Conservation (phyloP, 441 rosid species). For the Daphne laureola region DNA sequence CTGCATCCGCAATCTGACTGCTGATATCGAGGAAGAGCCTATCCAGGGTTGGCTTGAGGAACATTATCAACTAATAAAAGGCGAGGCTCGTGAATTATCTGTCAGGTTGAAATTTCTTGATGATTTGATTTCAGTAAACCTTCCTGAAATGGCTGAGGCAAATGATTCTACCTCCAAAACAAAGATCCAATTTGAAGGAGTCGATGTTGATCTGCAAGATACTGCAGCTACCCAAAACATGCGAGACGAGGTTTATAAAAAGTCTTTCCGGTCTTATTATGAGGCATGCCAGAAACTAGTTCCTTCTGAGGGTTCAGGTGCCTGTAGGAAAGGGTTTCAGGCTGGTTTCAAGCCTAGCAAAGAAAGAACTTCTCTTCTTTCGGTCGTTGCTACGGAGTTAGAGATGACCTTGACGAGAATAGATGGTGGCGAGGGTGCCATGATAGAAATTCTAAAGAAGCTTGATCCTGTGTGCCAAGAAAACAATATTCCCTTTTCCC, state of each 20-base stretch:
- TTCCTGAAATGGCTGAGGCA: constrained; percentile 51
- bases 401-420: constrained; percentile 73
- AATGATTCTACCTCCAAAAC: constrained; percentile 44
- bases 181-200: constrained; percentile 47
- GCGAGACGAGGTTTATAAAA: constrained; percentile 63
- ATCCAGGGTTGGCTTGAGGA: constrained; percentile 99
- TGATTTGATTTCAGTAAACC: constrained; percentile 43
- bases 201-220: constrained; percentile 59
- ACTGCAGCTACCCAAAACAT: constrained; percentile 47
- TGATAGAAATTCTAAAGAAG: constrained; percentile 79
- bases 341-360: constrained; percentile 87
- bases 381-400: constrained; percentile 82
- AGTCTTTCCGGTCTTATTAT: constrained; percentile 80
- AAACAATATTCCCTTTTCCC: constrained; percentile 86
- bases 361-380: constrained; percentile 72
- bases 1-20: constrained; percentile 65
- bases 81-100: constrained; percentile 88
- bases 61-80: constrained; percentile 78
- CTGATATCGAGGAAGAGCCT: constrained; percentile 99
- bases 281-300: constrained; percentile 78
- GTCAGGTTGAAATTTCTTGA: constrained; percentile 85
- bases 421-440: constrained; percentile 87
- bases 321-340: constrained; percentile 77
- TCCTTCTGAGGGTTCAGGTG: constrained; percentile 84
- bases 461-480: constrained; percentile 83